A percentile compares a stretch with the other conserved stretches of the same genome.
phyloP scores from a whole-genome alignment of 192 early-diverging fungal species.

The Coemansia sp. region DNA sequence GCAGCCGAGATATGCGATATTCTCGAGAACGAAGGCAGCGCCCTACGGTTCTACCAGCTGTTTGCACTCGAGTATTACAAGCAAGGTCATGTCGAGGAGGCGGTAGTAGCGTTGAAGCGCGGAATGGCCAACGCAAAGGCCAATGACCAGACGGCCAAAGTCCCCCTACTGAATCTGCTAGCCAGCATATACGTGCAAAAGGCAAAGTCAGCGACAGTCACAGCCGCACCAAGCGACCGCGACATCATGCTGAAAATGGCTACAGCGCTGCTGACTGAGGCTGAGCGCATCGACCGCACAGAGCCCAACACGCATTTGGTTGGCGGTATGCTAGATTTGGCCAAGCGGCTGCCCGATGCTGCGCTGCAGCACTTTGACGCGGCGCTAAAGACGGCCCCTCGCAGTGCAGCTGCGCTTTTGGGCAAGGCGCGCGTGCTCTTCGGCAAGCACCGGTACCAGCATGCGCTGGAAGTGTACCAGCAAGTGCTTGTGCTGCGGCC shows the following conservation, averaged over 20 bases:
- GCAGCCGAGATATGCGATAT: slow-evolving; percentile 70
- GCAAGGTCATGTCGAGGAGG: slow-evolving; percentile 63
- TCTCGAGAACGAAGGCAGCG: slow-evolving; percentile 65
- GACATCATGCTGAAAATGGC: slow-evolving; percentile 68
- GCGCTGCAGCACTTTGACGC: slow-evolving; percentile 56
- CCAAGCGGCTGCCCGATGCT: slow-evolving; percentile 27
- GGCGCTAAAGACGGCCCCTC: slow-evolving; percentile 50
- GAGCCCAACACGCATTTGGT: slow-evolving; percentile 74
- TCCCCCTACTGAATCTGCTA: slow-evolving; percentile 73
- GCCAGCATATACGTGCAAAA: slow-evolving; percentile 77
- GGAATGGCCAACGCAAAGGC: slow-evolving; percentile 57
- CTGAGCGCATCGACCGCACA: slow-evolving; percentile 70
- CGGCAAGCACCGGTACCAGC: slow-evolving; percentile 66
- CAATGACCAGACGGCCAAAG: slow-evolving; percentile 52
- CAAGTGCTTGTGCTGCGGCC: slow-evolving; percentile 67
- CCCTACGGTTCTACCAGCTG: slow-evolving; percentile 66
- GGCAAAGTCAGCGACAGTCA: slow-evolving; percentile 47
- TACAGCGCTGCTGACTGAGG: slow-evolving; percentile 73
- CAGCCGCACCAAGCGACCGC: slow-evolving; percentile 35
- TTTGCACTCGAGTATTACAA: slow-evolving; percentile 81
- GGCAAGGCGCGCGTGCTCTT: slow-evolving; percentile 64
- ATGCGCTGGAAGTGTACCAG: slow-evolving; percentile 79
- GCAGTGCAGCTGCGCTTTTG: slow-evolving; percentile 59
- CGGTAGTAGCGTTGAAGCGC: slow-evolving; percentile 60
- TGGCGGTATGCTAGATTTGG: slow-evolving; percentile 63